Percentiles rank a stretch among this genome's conserved stretches.
phyloP scores from a whole-genome alignment of 345 rosid species.

The Mallotus nudiflorus region DNA sequence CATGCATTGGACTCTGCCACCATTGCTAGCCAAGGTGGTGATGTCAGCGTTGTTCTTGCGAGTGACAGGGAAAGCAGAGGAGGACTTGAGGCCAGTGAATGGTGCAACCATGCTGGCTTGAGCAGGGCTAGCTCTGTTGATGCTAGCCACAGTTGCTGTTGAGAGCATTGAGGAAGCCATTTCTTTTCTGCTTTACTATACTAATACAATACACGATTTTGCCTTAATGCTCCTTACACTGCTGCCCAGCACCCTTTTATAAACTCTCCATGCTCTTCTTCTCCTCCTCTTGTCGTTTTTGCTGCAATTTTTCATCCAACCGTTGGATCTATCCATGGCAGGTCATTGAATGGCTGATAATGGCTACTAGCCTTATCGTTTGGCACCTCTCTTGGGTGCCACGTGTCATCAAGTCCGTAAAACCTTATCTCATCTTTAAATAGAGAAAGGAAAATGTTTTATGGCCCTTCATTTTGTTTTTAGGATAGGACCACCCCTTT shows the following conservation, averaged over 20 bases:
- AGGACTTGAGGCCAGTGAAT: constrained; percentile 17
- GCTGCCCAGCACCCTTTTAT: not conserved
- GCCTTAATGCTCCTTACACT: not conserved
- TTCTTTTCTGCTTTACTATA: not conserved
- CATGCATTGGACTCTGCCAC: constrained; percentile 18
- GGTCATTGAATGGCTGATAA: not conserved
- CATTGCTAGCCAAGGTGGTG: constrained; percentile 15
- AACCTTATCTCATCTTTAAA: constrained; percentile 14
- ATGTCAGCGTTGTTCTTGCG: constrained; percentile 3
- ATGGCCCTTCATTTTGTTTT: constrained; percentile 21
- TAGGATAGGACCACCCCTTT: not conserved
- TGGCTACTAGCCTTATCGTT: constrained; percentile 9
- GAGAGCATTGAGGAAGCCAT: constrained; percentile 21
- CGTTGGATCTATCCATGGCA: constrained; percentile 1
- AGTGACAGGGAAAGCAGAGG: not conserved
- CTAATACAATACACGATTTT: not conserved
- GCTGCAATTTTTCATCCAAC: not conserved
- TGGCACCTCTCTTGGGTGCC: not conserved
- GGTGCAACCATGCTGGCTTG: constrained; percentile 19
- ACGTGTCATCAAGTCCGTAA: not conserved
- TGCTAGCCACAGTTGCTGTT: constrained; percentile 15
- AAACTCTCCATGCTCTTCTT: not conserved
- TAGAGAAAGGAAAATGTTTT: not conserved
- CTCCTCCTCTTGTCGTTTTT: not conserved
- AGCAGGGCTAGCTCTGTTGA: constrained; percentile 12